A percentile compares a stretch with the other conserved stretches of the same genome.
Conservation (phyloP, 2,329 filamentous ascomycete genomes). For the Cytospora schulzeri region DNA sequence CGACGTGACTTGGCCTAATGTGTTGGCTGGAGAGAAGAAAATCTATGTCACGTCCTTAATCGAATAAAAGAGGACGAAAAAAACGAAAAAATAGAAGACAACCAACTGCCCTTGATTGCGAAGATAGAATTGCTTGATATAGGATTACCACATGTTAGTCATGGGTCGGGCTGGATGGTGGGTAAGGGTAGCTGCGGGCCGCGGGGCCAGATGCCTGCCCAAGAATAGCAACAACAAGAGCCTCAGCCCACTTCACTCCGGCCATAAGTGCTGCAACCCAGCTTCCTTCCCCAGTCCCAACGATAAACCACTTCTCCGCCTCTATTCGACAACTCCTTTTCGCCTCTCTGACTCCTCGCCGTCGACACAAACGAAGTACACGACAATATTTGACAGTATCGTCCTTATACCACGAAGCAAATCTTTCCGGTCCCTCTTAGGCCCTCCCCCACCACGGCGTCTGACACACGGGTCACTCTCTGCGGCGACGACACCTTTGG, state of each 20-base stretch:
- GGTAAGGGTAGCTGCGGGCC: slow-evolving; percentile 4
- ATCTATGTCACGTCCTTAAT: no score
- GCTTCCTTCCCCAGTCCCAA: neutral
- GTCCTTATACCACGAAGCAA: neutral
- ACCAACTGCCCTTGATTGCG: no score
- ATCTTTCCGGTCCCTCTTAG: neutral
- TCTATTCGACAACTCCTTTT: neutral
- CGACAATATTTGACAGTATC: neutral
- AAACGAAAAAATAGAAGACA: no score
- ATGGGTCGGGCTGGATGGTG: neutral
- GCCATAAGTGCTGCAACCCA: slow-evolving; percentile 10
- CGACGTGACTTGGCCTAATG: neutral
- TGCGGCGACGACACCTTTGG: slow-evolving; percentile 31
- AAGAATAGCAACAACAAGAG: slow-evolving; percentile 24
- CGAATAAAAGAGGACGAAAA: no score
- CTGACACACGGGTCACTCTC: slow-evolving; percentile 29
- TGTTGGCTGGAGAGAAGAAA: neutral
- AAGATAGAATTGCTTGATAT: neutral
- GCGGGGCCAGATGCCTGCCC: slow-evolving; percentile 21
- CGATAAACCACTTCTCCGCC: neutral
- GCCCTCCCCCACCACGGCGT: slow-evolving; percentile 29
- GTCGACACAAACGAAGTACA: neutral
- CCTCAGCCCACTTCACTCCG: slow-evolving; percentile 16
- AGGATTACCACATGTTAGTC: neutral
- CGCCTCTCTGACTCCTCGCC: neutral